Evolutionary conservation across 78 protist species (phyloP), one percentile per base, ranked within the genome.

Genomic region (Dictyostelium purpureum): DNA sequence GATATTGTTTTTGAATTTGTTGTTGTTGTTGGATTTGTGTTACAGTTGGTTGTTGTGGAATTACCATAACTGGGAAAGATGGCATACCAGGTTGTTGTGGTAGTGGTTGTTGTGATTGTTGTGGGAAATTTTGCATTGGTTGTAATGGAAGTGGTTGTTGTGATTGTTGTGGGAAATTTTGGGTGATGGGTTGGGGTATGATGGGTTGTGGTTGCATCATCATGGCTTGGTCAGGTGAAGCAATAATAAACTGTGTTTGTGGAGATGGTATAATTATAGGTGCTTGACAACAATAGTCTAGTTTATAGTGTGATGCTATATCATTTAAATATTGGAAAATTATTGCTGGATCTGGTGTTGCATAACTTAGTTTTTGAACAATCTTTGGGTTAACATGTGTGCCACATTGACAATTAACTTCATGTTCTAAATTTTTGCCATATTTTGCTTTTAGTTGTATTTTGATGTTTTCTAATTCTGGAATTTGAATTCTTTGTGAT

Each of bases 401-500:
- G 1, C 71, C 51, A 28, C 88, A 71, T 6, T 79, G 61, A 47
- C 88, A 79, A 73, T 74, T 89, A 6, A 52, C 88, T 26, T 79
- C 87, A 18, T 76, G 14, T n/a, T 59, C 73, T 49, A 89, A 38
- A 2, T 26, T 38, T 33, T 79, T 77, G 19, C 94, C 94, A 80
- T 69, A 89, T 76, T 89, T 89, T 38, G 74, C 73, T 45, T 42
- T 61, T 51, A 89, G 52, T 59, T 89, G 94, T n/a, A 69, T 59
- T 52, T 47, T 73, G 1, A 89, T 63, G 66, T 56, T 35, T 26
- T 88, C 87, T n/a, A 89, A 89, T 35, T 89, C 94, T 78, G 88
- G 88, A n/a, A 89, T 54, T 66, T 89, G 90, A 10, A 89, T 12
- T 73, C 94, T 79, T 33, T 79, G 94, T 51, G 89, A 19, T 89